Evolutionary conservation across 2,329 filamentous ascomycete species (phyloP).

Genomic region (Diplodia intermedia): DNA sequence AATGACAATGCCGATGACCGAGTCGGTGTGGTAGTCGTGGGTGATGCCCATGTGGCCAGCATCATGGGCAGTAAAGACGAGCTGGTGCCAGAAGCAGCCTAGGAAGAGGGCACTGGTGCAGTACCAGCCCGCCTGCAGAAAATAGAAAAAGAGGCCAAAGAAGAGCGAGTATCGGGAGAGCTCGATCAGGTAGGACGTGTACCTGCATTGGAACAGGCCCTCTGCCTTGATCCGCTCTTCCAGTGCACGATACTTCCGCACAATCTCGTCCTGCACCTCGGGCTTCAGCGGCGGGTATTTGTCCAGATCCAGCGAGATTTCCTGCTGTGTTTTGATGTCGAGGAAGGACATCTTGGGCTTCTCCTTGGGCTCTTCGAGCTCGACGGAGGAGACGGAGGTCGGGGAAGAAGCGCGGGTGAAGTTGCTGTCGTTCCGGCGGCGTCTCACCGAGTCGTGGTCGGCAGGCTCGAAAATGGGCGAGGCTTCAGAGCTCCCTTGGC

Average conservation of each 20-base stretch:
- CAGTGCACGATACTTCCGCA: slow-evolving; percentile 80
- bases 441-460: slow-evolving; percentile 44
- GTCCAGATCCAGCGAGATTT: slow-evolving; percentile 75
- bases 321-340: slow-evolving; percentile 74
- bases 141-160: slow-evolving; percentile 64
- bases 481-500: slow-evolving; percentile 58
- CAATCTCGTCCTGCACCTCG: slow-evolving; percentile 75
- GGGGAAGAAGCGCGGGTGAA: slow-evolving; percentile 57
- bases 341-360: slow-evolving; percentile 66
- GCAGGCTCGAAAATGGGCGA: slow-evolving; percentile 66
- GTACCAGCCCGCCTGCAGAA: slow-evolving; percentile 53
- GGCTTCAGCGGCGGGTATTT: slow-evolving; percentile 82
- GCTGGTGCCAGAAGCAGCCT: slow-evolving; percentile 89
- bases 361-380: slow-evolving; percentile 42
- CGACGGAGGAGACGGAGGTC: slow-evolving; percentile 66
- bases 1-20: slow-evolving; percentile 85
- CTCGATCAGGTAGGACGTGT: slow-evolving; percentile 79
- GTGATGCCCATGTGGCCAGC: slow-evolving; percentile 98
- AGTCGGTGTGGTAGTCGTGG: slow-evolving; percentile 83
- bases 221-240: slow-evolving; percentile 74
- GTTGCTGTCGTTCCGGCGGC: slow-evolving; percentile 47
- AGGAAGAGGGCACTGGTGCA: slow-evolving; percentile 74
- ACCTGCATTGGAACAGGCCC: slow-evolving; percentile 85
- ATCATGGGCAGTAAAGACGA: slow-evolving; percentile 93
- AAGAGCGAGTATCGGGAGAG: slow-evolving; percentile 73